Base-by-base conservation (phyloP, 2,329 filamentous ascomycete genomes). In the Calonectria montana region DNA sequence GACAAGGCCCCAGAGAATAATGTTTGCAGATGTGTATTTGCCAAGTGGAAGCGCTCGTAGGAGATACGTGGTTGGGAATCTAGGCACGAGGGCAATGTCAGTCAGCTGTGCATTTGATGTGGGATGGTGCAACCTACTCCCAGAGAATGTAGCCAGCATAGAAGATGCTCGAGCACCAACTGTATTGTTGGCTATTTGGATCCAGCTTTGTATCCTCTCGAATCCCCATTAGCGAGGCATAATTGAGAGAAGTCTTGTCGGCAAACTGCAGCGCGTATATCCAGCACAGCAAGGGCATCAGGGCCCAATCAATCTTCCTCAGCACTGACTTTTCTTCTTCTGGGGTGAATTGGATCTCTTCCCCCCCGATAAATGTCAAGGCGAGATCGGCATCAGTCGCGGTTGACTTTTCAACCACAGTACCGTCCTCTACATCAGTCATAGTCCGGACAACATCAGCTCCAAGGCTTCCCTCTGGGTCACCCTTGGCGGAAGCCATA, bases 1-100 rank as follows among this genome's bases (percentile, higher is more conserved):
- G 2, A 80, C 77, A 3, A 79, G 74, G 1, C 86, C 86, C 86
- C 86, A 88, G 27, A 84, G 76, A 5, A 84, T 75, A 27, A 84
- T 79, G 67, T 83, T 83, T 12, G 76, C 75, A 0, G 82, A 82
- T 5, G 83, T 77, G 65, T 82, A 82, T 47, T 82, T 83, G 50
- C 76, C 82, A 6, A 83, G 70, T n/a, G 81, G 82, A 6, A 82
- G 76, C 63, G 76, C 61, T 72, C 81, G 78, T 45, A 83, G 72
- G 31, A 81, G 66, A 63, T 78, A 77, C 7, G 82, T 82, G 37
- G 84, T 84, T 1, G 70, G 70, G 37, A 72, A 72, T 35, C 70
- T 72, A 23, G 1, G 13, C 8, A 31, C 21, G 3, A 6, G 8
- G 29, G 64, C 9, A 37, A 39, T 18, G 43, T 68, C 6, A 25